Evolutionary conservation across 2,329 filamentous ascomycete species (phyloP).

Genomic region (Pestalotiopsis sp.): DNA sequence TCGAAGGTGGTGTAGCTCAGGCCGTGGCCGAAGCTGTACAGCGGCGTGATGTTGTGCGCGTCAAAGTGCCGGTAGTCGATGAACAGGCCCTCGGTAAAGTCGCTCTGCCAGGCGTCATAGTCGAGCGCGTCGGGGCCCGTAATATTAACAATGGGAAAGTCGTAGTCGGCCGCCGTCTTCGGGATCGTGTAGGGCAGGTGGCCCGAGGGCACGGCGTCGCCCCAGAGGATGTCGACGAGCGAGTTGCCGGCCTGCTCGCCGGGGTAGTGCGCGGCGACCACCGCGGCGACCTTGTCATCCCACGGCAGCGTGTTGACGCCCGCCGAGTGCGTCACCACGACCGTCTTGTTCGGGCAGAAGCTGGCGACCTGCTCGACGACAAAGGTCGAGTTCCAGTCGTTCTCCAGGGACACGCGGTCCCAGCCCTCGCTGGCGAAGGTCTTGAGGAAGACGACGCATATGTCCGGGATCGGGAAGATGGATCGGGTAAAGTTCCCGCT

Average conservation of each 20-base stretch:
- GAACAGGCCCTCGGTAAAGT: conserved; percentile 33
- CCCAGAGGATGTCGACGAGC: conserved; percentile 64
- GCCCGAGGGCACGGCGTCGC: conserved; percentile 60
- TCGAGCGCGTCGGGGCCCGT: conserved; percentile 40
- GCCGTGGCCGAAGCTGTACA: not conserved
- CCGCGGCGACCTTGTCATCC: conserved; percentile 55
- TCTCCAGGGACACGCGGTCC: conserved; percentile 54
- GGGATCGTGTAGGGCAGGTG: not conserved
- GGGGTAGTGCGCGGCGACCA: conserved; percentile 63
- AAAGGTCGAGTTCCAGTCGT: conserved; percentile 55
- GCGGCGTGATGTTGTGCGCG: not conserved
- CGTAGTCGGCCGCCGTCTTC: not conserved
- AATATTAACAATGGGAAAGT: conserved; percentile 33
- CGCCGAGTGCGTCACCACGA: conserved; percentile 55
- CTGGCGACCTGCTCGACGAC: conserved; percentile 47
- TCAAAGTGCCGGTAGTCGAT: conserved; percentile 28
- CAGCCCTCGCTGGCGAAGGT: conserved; percentile 65
- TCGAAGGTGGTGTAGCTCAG: not conserved
- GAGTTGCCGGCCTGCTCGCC: conserved; percentile 65
- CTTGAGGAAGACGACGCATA: conserved; percentile 60
- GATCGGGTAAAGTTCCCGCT: not conserved
- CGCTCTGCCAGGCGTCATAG: conserved; percentile 17
- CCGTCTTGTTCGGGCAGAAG: conserved; percentile 40
- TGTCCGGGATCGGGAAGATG: conserved; percentile 34
- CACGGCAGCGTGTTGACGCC: conserved; percentile 61